Base-by-base conservation (phyloP, 257 asterid genomes). In the Solanum bulbocastanum region DNA sequence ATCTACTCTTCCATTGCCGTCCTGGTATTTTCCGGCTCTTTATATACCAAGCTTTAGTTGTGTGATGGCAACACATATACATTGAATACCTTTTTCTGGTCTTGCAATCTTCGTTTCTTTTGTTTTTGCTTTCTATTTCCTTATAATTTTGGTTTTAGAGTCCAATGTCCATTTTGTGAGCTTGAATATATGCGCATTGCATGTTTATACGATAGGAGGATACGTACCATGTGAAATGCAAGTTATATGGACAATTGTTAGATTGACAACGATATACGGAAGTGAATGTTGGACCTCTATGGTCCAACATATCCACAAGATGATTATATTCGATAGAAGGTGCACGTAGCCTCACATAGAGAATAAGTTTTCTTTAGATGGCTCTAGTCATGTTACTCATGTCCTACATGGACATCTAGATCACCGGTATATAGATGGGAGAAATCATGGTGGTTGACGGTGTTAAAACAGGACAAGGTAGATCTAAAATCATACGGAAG, bases 11-110 rank as follows among this genome's bases (percentile, higher is more conserved):
- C 99, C 99, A 49, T 86, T 97, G 93, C 98, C 98, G 86, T 94
- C 99, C 96, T 97, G 99, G 99, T 97, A 97, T 88, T 90, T 92
- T 93, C 94, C 88, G 93, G 91, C 91, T 93, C 96, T 92, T 92
- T 94, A 88, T 93, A 78, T 89, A 82, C 89, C 86, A 83, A 90
- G 86, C 89, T 94, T 89, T 91, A 86, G 89, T 89, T 15, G 18
- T 78, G 84, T 78, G 84, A 78, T 78, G n/a, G 14, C 84, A 76
- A 39, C 58, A 39, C 12, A 39, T 39, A 39, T 23, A 23, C 18
- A 40, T 75, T 39, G 12, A 39, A 75, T 75, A 18, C 52, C 30
- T 23, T 7, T 71, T 30, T 23, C 15, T 42, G 60, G 6, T 78
- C 84, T 7, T 76, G n/a, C 30, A 40, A 76, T 76, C 84, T 40